A percentile compares a stretch with the other conserved stretches of the same genome.
Evolutionary conservation across 331 rosid species (phyloP).

Genomic region (Quercus phellos): DNA sequence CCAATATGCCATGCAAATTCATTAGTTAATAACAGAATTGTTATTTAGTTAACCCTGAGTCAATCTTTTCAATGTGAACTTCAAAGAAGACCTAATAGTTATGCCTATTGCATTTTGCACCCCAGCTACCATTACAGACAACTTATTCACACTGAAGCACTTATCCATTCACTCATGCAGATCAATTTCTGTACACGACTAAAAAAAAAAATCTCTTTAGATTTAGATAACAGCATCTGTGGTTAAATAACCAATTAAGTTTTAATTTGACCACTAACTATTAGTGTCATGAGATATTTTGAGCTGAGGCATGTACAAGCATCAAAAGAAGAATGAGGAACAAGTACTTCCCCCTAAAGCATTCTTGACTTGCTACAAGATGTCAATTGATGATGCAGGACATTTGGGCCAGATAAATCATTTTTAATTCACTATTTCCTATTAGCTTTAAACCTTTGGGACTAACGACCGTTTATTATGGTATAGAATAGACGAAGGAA

Average conservation of each 20-base stretch:
- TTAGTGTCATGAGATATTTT: background rate
- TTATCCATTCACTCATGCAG: background rate
- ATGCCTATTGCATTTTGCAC: background rate
- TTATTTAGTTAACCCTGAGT: background rate
- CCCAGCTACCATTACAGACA: background rate
- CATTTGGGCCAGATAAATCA: no score
- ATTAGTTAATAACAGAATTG: background rate
- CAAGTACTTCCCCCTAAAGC: background rate
- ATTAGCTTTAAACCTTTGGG: no score
- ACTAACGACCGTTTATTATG: no score
- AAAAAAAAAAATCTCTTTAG: background rate
- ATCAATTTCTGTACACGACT: background rate
- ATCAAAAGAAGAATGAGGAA: background rate
- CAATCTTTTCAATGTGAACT: background rate
- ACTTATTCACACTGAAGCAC: background rate
- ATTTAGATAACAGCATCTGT: background rate
- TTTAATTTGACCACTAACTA: background rate
- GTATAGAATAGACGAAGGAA: no score
- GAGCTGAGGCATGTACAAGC: background rate
- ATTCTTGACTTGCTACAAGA: background rate
- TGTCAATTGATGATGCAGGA: background rate
- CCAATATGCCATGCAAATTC: slow-evolving; percentile 7
- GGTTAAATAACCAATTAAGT: background rate
- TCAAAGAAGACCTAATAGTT: background rate
- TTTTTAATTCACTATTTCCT: no score